Base-by-base conservation (phyloP, 2,329 filamentous ascomycete genomes). In the Didymella lethalis region DNA sequence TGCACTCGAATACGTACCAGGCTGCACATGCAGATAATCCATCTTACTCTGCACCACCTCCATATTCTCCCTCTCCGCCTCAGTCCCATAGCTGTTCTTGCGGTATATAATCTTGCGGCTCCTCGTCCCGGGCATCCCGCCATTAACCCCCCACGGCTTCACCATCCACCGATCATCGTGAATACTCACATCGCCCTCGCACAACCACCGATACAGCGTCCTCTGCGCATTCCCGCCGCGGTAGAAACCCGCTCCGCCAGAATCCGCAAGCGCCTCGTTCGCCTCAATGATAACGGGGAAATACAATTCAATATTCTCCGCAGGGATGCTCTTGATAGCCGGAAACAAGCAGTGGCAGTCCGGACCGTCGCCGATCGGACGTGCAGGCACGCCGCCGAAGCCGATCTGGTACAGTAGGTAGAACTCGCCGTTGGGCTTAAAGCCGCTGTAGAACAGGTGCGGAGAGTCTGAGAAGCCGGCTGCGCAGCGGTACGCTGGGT, bases 291-390 rank as follows among this genome's bases (percentile, higher is more conserved):
- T 76, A 11, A 83, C 73, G 2, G 81, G 81, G 61, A 80, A 83
- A 54, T 82, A 80, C 4, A 82, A 67, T 61, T 83, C 81, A 44
- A 81, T 80, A 48, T 76, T 80, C 64, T 84, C 82, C 0, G 80
- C 80, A 0, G 81, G 81, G 26, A 83, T 81, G 1, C 78, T 80
- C 60, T 83, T 84, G 70, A 83, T 83, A 1, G 80, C 79, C 0
- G 82, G 81, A 66, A 83, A 83, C 3, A 84, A 70, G 46, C 81
- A 83, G 63, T 83, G 81, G 57, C 81, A 83, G 61, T 84, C 80
- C 1, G 78, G 79, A 2, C 81, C 81, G 49, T 83, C 81, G 20
- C 81, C 81, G 6, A 78, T 77, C 1, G 79, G 79, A 0, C 81
- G 76, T 0, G 81, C 81, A 4, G 81, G 81, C 0, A 83, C 81